phyloP scores from a whole-genome alignment of 768 basidiomycete species.

The Brasilioporus rufonigricans region DNA sequence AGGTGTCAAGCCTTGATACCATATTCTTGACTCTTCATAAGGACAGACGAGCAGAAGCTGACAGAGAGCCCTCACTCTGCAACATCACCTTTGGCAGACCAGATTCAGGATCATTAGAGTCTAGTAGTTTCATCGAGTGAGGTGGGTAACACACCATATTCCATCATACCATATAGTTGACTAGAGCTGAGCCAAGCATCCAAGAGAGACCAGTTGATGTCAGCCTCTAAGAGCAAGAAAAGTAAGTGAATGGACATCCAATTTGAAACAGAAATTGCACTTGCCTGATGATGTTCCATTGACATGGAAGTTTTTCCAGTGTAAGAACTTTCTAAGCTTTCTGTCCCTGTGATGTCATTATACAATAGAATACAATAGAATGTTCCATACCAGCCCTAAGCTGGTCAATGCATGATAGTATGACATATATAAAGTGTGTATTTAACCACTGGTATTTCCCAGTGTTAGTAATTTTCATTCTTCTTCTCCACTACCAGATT shows the following conservation, averaged over 20 bases:
- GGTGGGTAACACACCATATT: neutral
- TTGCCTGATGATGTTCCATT: slow-evolving; percentile 22
- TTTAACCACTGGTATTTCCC: too few relatives aligned
- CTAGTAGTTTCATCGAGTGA: neutral
- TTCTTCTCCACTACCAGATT: too few relatives aligned
- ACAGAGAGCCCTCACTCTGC: slow-evolving; percentile 6
- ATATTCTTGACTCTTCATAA: slow-evolving; percentile 40
- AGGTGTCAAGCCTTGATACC: slow-evolving; percentile 41
- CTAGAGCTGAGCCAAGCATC: slow-evolving; percentile 7
- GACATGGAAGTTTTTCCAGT: slow-evolving; percentile 31
- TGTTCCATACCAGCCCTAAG: too few relatives aligned
- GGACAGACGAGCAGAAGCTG: slow-evolving; percentile 12
- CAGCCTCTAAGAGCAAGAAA: slow-evolving; percentile 12
- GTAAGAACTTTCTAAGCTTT: too few relatives aligned
- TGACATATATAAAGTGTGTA: too few relatives aligned
- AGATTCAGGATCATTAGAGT: neutral
- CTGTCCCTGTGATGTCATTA: too few relatives aligned
- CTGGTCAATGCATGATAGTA: too few relatives aligned
- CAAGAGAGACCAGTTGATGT: slow-evolving; percentile 22
- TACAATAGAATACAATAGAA: too few relatives aligned
- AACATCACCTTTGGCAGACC: slow-evolving; percentile 6
- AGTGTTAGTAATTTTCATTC: too few relatives aligned
- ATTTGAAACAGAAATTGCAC: neutral
- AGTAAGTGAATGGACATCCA: neutral
- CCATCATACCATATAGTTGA: slow-evolving; percentile 11